Percentiles rank a stretch among this genome's conserved stretches.
Conservation (phyloP, 805 yeast genomes). For the Pichia pseudocactophila region DNA sequence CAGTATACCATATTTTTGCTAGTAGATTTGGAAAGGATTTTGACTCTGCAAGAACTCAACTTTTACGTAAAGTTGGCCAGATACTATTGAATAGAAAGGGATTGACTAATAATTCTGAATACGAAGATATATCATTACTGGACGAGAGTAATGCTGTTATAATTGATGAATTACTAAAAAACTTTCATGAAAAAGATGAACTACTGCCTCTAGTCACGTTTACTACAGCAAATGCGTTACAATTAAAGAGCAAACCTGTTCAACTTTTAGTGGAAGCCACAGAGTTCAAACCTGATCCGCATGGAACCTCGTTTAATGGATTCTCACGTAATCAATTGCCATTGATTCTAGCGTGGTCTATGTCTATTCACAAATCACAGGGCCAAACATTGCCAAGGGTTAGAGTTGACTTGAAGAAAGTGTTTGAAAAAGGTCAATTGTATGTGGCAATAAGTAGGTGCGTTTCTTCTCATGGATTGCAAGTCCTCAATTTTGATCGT, state of each 20-base stretch:
- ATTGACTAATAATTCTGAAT: conserved; percentile 1
- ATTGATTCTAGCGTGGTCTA: conserved; percentile 67
- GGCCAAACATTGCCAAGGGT: conserved; percentile 73
- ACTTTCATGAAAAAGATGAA: conserved; percentile 15
- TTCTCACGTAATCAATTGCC: conserved; percentile 54
- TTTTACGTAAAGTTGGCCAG: conserved; percentile 8
- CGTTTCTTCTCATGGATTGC: conserved; percentile 53
- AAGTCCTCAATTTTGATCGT: conserved; percentile 56
- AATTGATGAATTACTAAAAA: conserved; percentile 17
- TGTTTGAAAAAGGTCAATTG: conserved; percentile 77
- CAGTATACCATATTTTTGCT: conserved; percentile 19
- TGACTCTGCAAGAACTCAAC: conserved; percentile 3
- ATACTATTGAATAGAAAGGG: conserved; percentile 2
- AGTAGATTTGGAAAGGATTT: conserved; percentile 9
- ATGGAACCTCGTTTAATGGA: conserved; percentile 12
- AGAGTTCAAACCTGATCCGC: conserved; percentile 27
- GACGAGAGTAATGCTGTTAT: conserved; percentile 8
- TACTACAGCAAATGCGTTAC: conserved; percentile 24
- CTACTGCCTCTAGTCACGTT: conserved; percentile 41
- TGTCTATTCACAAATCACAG: conserved; percentile 78
- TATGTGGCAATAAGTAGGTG: conserved; percentile 81
- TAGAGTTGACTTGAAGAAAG: conserved; percentile 54
- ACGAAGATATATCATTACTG: conserved; percentile 6
- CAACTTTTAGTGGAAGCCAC: conserved; percentile 27
- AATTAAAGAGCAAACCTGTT: conserved; percentile 11